Conservation (phyloP, 2,329 filamentous ascomycete genomes). For the Trichophyton schoenleinii region DNA sequence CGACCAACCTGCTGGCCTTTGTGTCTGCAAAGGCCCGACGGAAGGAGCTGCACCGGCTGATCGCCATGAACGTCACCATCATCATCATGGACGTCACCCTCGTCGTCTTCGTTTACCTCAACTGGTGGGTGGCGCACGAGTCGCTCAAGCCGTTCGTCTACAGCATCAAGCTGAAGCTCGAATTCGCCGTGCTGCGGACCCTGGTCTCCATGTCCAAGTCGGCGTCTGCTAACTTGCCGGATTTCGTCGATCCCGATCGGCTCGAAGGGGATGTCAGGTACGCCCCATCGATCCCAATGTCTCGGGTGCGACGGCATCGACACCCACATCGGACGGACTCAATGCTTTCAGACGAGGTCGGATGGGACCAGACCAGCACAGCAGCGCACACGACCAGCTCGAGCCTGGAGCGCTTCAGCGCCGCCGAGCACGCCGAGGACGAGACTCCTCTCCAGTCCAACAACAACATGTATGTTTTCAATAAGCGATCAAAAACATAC, state of each 20-base stretch:
- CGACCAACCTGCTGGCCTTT: conserved; percentile 27
- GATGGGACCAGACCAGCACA: neutral
- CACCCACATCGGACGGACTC: neutral
- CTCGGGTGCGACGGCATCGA: neutral
- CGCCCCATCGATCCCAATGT: neutral
- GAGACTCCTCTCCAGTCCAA: neutral
- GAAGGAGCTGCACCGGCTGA: conserved; percentile 27
- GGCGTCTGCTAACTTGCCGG: neutral
- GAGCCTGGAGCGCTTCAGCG: neutral
- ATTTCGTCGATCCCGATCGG: neutral
- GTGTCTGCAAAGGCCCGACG: conserved; percentile 14
- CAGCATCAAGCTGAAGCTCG: conserved; percentile 36
- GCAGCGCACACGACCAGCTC: neutral
- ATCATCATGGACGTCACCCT: conserved; percentile 33
- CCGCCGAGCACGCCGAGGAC: neutral
- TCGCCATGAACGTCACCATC: conserved; percentile 32
- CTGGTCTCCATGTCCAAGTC: conserved; percentile 17
- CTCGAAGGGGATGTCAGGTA: neutral
- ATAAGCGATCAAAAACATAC: neutral
- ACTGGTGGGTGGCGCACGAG: conserved; percentile 25
- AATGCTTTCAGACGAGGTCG: neutral
- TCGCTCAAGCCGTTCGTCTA: conserved; percentile 24
- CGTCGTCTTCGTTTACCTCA: conserved; percentile 25
- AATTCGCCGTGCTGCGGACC: conserved; percentile 40
- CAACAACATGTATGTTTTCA: neutral